phyloP scores from a whole-genome alignment of 371 early-diverging fungal genomes.

The Mucor sp. region DNA sequence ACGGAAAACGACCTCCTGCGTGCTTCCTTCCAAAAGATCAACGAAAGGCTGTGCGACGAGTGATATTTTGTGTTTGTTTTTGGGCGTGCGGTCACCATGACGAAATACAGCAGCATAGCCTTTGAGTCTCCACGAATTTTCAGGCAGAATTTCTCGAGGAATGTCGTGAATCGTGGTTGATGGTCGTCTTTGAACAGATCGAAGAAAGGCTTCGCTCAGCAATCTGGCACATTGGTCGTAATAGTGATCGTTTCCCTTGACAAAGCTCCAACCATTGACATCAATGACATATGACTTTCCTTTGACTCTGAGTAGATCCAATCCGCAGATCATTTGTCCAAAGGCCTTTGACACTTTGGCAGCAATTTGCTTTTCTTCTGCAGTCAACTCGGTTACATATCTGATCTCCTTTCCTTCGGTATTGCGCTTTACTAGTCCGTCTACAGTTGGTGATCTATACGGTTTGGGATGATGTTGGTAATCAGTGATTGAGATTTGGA shows the following conservation, averaged over 20 bases:
- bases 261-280: constrained; percentile 99
- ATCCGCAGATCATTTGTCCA: constrained; percentile 94
- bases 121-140: constrained; percentile 92
- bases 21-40: constrained; percentile 66
- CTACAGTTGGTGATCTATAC: constrained; percentile 92
- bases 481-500: neutral
- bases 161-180: constrained; percentile 64
- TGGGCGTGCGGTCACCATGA: constrained; percentile 97
- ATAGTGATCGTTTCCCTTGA: constrained; percentile 95
- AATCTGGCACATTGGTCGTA: constrained; percentile 86
- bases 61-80: constrained; percentile 92
- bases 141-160: constrained; percentile 63
- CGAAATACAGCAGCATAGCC: constrained; percentile 92
- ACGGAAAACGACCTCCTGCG: constrained; percentile 83
- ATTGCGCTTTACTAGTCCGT: constrained; percentile 95
- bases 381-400: constrained; percentile 80
- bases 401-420: constrained; percentile 98
- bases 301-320: constrained; percentile 88
- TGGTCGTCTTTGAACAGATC: constrained; percentile 50
- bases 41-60: constrained; percentile 69
- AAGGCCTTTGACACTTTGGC: constrained; percentile 80
- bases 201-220: constrained; percentile 59
- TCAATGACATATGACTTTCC: constrained; percentile 96
- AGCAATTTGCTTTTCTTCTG: constrained; percentile 87
- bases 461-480: neutral